Evolutionary conservation across 164 flowering plant genomes (phyloP).

Genomic region (Amborella trichopoda): DNA sequence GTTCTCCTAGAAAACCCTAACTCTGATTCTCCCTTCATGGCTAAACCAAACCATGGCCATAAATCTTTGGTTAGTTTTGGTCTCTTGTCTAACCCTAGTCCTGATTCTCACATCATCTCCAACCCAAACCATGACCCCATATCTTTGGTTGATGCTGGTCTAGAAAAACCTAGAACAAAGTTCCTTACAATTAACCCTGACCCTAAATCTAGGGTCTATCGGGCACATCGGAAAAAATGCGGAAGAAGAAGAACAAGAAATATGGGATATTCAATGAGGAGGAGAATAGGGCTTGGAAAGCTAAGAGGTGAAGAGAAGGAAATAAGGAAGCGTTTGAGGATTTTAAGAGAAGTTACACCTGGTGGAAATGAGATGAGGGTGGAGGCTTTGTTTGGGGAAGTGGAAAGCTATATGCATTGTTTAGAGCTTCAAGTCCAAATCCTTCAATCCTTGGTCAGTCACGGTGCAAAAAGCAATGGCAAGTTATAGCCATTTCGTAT

Average conservation of each 20-base stretch:
- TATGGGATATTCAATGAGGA: not conserved
- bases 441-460: conserved; percentile 15
- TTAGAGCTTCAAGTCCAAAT: conserved; percentile 23
- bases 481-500: too few species aligned
- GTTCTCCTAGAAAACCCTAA: not conserved
- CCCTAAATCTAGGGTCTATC: too few species aligned
- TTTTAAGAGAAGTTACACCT: conserved; percentile 17
- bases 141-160: too few species aligned
- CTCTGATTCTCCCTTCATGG: too few species aligned
- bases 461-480: too few species aligned
- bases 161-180: too few species aligned
- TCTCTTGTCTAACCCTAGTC: too few species aligned
- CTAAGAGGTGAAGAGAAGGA: conserved; percentile 3
- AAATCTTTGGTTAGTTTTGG: too few species aligned
- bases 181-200: too few species aligned
- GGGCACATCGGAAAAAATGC: not conserved
- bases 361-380: conserved; percentile 24
- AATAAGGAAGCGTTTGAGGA: conserved; percentile 4
- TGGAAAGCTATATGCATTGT: conserved; percentile 22
- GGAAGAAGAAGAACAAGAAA: not conserved
- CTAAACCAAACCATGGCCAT: too few species aligned
- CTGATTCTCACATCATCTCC: too few species aligned
- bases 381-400: conserved; percentile 18
- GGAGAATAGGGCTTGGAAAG: conserved; percentile 1
- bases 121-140: too few species aligned